phyloP scores from a whole-genome alignment of 2,329 filamentous ascomycete genomes.

The Geoglossum cookeanum region DNA sequence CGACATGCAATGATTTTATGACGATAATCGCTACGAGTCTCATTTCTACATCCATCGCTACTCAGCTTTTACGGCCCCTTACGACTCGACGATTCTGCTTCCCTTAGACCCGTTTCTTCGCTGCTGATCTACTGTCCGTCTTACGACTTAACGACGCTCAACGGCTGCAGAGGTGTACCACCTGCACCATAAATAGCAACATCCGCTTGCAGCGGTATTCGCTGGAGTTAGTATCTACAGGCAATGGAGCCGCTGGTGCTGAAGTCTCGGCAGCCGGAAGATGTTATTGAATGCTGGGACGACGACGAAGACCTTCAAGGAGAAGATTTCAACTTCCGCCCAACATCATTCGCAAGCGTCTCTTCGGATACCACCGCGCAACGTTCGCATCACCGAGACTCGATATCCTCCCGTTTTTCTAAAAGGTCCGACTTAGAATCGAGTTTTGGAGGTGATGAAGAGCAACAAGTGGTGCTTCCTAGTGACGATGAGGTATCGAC shows the following conservation, averaged over 20 bases:
- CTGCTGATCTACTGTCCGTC: not conserved
- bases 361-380: constrained; percentile 21
- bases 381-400: constrained; percentile 43
- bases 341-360: constrained; percentile 31
- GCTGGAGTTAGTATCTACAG: not conserved
- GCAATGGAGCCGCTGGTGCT: not conserved
- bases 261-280: not conserved
- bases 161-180: not conserved
- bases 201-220: not conserved
- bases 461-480: constrained; percentile 61
- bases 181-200: not conserved
- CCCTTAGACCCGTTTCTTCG: not conserved
- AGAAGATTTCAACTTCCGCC: constrained; percentile 52
- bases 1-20: constrained; percentile 1
- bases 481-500: constrained; percentile 73
- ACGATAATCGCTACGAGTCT: not conserved
- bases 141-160: not conserved
- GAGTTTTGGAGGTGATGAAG: constrained; percentile 53
- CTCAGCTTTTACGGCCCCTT: not conserved
- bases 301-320: constrained; percentile 33
- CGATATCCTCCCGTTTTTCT: constrained; percentile 63
- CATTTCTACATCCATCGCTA: not conserved
- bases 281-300: constrained; percentile 44
- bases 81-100: not conserved
- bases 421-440: constrained; percentile 69